Evolutionary conservation across 179 eudicot species (phyloP), one percentile per base, ranked within the genome.

Genomic region (Silene coronaria): DNA sequence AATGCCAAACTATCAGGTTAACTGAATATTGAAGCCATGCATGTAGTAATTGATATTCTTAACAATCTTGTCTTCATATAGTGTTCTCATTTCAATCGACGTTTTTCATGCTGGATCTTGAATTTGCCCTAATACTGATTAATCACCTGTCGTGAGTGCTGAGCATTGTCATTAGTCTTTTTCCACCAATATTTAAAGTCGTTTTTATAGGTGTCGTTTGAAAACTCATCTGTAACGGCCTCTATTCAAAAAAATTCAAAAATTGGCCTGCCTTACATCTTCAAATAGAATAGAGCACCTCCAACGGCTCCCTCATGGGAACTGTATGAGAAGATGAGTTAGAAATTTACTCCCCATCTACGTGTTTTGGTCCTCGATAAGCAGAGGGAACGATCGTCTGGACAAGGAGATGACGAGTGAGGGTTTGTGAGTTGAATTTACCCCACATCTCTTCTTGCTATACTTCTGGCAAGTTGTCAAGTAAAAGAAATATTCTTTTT

Each of bases 1-100:
- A 77, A 95, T 93, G 97, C 99, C 99, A 11, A 76, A 84, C 61
- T 95, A 95, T 85, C 99, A 95, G 96, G 98, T 94, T 28, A 74
- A 36, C n/a, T 79, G 42, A 67, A 71, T 67, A 1, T 2, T 63
- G 21, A 48, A 62, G 45, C 42, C 21, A 61, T 58, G 6, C 4
- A 4, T 53, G 5, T 61, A 12, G 5, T 7, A 21, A 14, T 58
- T 51, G 48, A 16, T 13, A 62, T 75, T 6, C 48, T n/a, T 23
- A 48, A 53, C 28, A 5, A 42, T 65, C 24, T 60, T 65, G 28
- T 17, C 65, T 63, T 71, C 36, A 8, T 8, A 6, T 64, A n/a
- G 24, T 58, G 58, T 16, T 53, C 28, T 70, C 51, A 24, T 27
- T 30, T 42, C 3, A 6, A 14, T 23, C 13, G 10, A 16, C 6